Base-by-base conservation (phyloP, 2,329 filamentous ascomycete species). In the Alternaria arbusti region DNA sequence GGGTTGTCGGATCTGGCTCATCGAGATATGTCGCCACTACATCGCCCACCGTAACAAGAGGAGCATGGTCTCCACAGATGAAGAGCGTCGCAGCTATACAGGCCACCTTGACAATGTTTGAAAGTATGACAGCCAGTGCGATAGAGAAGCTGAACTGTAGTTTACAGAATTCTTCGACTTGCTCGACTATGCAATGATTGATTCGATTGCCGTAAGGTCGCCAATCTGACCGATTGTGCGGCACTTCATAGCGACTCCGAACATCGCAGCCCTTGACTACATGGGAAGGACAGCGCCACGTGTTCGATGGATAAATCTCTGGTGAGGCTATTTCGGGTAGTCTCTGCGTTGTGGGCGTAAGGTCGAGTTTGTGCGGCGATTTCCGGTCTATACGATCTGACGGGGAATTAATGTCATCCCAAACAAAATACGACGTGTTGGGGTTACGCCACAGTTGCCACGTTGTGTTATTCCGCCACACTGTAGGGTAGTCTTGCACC, bases 121-220 rank as follows among this genome's bases (percentile, higher is more conserved):
- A 22, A 6, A 64, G 2, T 3, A 67, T 63, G 12, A 70, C 64
- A 7, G 45, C 13, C 5, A 66, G 43, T 7, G 73, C 66, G 12
- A 79, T 68, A 3, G 67, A 45, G n/a, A 74, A 51, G 56, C 66
- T 74, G 59, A 76, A 73, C 28, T 77, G 62, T 4, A 78, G 25
- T 43, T 70, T 71, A 60, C 74, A 78, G 1, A 61, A 40, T 32
- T 76, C 72, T 3, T 68, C 50, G 0, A 65, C 63, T 9, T 51
- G 26, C 51, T 74, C 57, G 23, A 65, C 63, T 3, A 77, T 25
- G 51, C 75, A 79, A 40, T 74, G 66, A 8, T 51, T 10, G 11
- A 70, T 36, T 2, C 50, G 46, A 6, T 23, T 54, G 7, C 57
- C 63, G 9, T 57, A 69, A 1, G 63, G 65, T 20, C 15, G 32